These are phyloP conservation scores for Gossypium davidsonii DNA, from an alignment of 441 rosid species.

Conservation along the genomic window DNA sequence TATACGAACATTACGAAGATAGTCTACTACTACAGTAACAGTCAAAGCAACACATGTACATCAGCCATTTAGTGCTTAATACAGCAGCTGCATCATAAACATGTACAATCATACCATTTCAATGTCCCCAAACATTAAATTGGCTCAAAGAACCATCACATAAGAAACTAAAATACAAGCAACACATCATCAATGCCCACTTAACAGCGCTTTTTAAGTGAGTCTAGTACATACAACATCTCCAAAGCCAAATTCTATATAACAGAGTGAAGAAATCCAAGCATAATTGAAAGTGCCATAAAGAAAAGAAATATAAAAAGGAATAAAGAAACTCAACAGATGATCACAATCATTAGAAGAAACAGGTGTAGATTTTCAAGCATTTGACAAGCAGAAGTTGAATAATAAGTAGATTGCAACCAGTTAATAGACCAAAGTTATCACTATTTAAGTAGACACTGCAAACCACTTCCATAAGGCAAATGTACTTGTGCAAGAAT, in stretches of 20 bases:
- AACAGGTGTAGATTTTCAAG: background rate
- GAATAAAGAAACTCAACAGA: background rate
- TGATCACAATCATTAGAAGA: background rate
- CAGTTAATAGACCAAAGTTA: background rate
- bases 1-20: background rate
- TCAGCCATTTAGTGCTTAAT: constrained; percentile 9
- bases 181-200: constrained; percentile 2
- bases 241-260: background rate
- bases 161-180: background rate
- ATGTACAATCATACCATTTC: background rate
- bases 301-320: background rate
- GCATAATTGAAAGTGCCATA: background rate
- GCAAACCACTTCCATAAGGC: background rate
- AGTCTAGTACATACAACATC: background rate
- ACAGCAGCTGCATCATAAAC: constrained; percentile 2
- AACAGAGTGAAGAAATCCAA: background rate
- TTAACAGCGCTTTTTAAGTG: background rate
- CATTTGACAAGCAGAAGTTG: background rate
- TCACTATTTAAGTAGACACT: background rate
- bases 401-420: background rate
- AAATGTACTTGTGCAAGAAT: constrained; percentile 8
- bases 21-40: background rate
- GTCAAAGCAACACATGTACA: constrained; percentile 6
- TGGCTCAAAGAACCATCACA: constrained; percentile 4
- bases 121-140: constrained; percentile 1